Evolutionary conservation across 2,329 filamentous ascomycete genomes (phyloP).

Genomic region (Aspergillus ibericus): DNA sequence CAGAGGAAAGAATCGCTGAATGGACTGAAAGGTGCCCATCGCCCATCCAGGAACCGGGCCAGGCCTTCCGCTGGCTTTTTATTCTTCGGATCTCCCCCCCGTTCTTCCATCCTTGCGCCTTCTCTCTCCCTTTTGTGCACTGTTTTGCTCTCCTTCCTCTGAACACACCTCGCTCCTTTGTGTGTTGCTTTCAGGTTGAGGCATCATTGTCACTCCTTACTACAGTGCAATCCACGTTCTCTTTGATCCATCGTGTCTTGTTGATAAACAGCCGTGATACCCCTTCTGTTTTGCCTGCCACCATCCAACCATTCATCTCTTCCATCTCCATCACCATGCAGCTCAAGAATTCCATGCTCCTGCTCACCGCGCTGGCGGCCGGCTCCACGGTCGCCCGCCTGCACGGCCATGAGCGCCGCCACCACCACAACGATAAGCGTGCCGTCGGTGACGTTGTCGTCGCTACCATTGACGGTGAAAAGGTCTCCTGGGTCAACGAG

Average conservation of each 20-base stretch:
- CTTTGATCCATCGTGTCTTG: conserved; percentile 8
- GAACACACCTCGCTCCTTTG: conserved; percentile 19
- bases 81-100: conserved; percentile 5
- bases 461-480: conserved; percentile 35
- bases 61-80: conserved; percentile 8
- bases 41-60: not conserved
- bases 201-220: conserved; percentile 14
- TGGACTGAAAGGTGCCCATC: no score
- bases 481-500: conserved; percentile 38
- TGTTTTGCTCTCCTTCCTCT: conserved; percentile 8
- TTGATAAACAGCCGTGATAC: conserved; percentile 7
- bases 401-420: conserved; percentile 42
- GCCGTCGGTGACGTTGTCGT: conserved; percentile 33
- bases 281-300: not conserved
- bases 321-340: conserved; percentile 32
- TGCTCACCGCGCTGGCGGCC: conserved; percentile 39
- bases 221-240: conserved; percentile 15
- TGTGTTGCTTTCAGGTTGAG: conserved; percentile 14
- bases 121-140: conserved; percentile 4
- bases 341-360: conserved; percentile 38
- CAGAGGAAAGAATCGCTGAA: not conserved
- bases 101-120: conserved; percentile 4
- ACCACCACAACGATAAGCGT: conserved; percentile 36
- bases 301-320: not conserved
- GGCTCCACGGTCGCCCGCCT: conserved; percentile 37